A percentile compares a stretch with the other conserved stretches of the same genome.
phyloP scores from a whole-genome alignment of 116 monocot genomes.

The Cymodocea nodosa region DNA sequence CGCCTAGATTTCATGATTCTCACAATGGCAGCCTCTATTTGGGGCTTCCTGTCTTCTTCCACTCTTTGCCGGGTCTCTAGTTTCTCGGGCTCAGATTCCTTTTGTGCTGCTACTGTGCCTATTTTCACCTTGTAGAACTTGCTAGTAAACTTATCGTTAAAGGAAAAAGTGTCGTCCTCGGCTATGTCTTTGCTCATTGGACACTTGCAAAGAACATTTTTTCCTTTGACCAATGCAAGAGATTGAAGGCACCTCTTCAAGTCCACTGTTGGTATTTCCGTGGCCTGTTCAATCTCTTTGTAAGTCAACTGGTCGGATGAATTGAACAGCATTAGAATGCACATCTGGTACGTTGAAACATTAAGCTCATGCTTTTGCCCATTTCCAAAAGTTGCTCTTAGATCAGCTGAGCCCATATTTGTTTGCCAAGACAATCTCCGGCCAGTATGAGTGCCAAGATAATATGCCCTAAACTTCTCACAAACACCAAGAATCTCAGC shows the following conservation, averaged over 20 bases:
- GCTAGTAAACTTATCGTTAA: conserved; percentile 74
- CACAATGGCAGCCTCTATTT: conserved; percentile 90
- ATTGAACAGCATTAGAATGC: conserved; percentile 83
- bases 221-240: conserved; percentile 78
- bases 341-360: conserved; percentile 90
- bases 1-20: conserved; percentile 82
- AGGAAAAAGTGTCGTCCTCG: conserved; percentile 49
- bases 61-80: conserved; percentile 72
- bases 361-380: conserved; percentile 79
- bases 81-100: conserved; percentile 80
- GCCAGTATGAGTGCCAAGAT: conserved; percentile 83
- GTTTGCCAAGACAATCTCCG: conserved; percentile 86
- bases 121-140: conserved; percentile 92
- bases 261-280: conserved; percentile 57
- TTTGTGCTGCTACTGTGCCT: conserved; percentile 71
- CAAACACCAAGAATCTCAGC: conserved; percentile 61
- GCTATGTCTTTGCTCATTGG: conserved; percentile 86
- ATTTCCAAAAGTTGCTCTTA: conserved; percentile 65
- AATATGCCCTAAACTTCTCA: conserved; percentile 54
- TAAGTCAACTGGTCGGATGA: conserved; percentile 46
- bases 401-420: conserved; percentile 79
- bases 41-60: conserved; percentile 89
- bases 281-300: conserved; percentile 67
- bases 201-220: conserved; percentile 70
- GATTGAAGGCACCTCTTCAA: conserved; percentile 77